Base-by-base conservation (phyloP, 2,329 filamentous ascomycete genomes). In the Xylaria sp. region DNA sequence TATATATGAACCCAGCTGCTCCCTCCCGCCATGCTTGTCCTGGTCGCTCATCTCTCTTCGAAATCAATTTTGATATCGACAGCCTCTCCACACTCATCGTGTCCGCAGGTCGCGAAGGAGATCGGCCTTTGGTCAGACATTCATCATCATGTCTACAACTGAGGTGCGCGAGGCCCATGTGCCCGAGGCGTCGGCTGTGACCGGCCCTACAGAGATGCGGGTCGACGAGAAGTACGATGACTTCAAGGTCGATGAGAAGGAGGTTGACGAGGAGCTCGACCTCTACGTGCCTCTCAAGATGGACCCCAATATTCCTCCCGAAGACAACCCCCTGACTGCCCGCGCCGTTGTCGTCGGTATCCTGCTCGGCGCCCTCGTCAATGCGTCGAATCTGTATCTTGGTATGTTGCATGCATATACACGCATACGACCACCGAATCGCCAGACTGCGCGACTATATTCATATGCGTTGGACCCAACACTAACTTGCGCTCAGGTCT, bases 341-440 rank as follows among this genome's bases (percentile, higher is more conserved):
- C 83, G 87, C 56, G 86, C 86, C 32, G 77, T 88, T 51, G 65
- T 87, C 55, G 78, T 87, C 57, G 87, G 87, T 67, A 83, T 84
- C 72, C 75, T 84, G 52, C 84, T 87, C 54, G 87, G 87, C 66
- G 84, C 82, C 44, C 80, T 88, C 9, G 86, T 89, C 66, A 87
- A 87, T 74, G 85, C 86, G 9, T 88, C 86, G 55, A 88, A 89
- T 76, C 79, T 89, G 70, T 89, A 89, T 73, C 83, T 89, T 37
- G 86, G 86, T 82, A 76, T 82, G 85, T 84, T 34, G 32, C 15
- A 23, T 3, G 25, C 15, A 41, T 20, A 15, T 20, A 41, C 18
- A 18, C 32, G 9, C 32, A 28, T 4, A 28, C 28, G 28, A 28
- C 28, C 28, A 28, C 5, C 28, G 28, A 4, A 4, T 28, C 28